These are phyloP conservation scores for Pseudopithomyces chartarum DNA, from an alignment of 2,329 filamentous ascomycete genomes.

Conservation along the genomic window DNA sequence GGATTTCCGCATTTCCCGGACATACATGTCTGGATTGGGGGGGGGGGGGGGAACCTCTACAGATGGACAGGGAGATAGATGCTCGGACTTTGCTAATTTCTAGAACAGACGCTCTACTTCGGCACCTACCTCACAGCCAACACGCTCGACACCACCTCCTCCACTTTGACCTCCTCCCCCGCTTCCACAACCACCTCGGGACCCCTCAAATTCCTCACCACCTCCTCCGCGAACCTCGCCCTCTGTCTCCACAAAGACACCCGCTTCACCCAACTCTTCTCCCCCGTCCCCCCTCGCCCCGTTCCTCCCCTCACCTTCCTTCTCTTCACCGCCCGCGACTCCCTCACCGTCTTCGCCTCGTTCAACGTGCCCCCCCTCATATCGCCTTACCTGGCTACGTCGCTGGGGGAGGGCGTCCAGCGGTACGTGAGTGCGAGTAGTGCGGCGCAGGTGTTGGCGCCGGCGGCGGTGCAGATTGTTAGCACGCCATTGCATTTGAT, in stretches of 20 bases:
- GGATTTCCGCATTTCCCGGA: no score
- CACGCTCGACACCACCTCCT: slow-evolving; percentile 76
- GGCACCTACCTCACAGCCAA: slow-evolving; percentile 92
- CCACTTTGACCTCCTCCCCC: slow-evolving; percentile 62
- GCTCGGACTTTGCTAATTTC: neutral
- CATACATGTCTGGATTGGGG: no score
- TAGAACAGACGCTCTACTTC: slow-evolving; percentile 68
- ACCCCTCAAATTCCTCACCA: slow-evolving; percentile 78
- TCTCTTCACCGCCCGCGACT: slow-evolving; percentile 82
- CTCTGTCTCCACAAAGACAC: slow-evolving; percentile 90
- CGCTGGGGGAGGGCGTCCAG: slow-evolving; percentile 51
- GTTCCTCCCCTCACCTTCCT: slow-evolving; percentile 74
- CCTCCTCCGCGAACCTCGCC: slow-evolving; percentile 79
- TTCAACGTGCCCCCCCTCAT: slow-evolving; percentile 88
- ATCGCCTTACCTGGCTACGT: slow-evolving; percentile 65
- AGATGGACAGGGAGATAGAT: no score
- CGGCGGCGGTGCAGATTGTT: slow-evolving; percentile 76
- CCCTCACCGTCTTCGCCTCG: slow-evolving; percentile 85
- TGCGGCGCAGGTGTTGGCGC: slow-evolving; percentile 78
- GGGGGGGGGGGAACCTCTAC: no score
- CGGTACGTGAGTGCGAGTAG: slow-evolving; percentile 55
- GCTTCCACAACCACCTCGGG: slow-evolving; percentile 72
- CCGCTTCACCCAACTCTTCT: slow-evolving; percentile 80
- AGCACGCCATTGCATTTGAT: slow-evolving; percentile 85
- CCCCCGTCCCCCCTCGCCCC: slow-evolving; percentile 48